Evolutionary conservation across 768 basidiomycete genomes (phyloP).

Genomic region (Lentinula edodes): DNA sequence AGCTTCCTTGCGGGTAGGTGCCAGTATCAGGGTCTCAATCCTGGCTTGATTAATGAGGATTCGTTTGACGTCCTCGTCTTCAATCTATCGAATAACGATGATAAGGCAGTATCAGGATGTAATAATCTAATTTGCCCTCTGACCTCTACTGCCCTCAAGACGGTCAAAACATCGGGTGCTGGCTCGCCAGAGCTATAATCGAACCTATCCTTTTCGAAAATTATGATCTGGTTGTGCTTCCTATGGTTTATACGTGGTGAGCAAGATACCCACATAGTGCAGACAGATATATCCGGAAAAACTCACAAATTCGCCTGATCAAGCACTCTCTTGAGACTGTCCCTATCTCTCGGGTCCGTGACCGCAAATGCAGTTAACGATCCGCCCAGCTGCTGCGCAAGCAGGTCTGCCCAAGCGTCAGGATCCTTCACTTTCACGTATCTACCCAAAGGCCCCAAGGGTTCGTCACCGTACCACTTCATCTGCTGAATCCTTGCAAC

Average conservation of each 20-base stretch:
- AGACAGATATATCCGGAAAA: conserved; percentile 8
- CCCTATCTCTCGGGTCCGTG: conserved; percentile 61
- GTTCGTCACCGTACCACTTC: conserved; percentile 60
- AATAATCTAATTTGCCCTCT: conserved; percentile 15
- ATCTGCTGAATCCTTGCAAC: conserved; percentile 43
- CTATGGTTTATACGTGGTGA: neutral
- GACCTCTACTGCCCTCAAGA: conserved; percentile 80
- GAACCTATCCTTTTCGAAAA: conserved; percentile 71
- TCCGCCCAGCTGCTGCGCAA: conserved; percentile 55
- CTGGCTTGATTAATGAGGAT: conserved; percentile 68
- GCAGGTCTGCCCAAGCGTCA: conserved; percentile 54
- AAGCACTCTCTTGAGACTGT: conserved; percentile 49
- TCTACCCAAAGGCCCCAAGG: conserved; percentile 76
- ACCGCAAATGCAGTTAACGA: conserved; percentile 69
- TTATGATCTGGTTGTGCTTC: conserved; percentile 53
- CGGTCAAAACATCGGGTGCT: conserved; percentile 53
- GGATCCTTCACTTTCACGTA: conserved; percentile 71
- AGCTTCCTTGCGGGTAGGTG: conserved; percentile 56
- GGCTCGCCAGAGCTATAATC: conserved; percentile 77
- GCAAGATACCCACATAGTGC: neutral
- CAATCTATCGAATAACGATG: conserved; percentile 45
- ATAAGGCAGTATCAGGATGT: neutral
- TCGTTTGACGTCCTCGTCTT: conserved; percentile 68
- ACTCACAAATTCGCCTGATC: conserved; percentile 60
- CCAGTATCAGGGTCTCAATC: conserved; percentile 73